phyloP scores from a whole-genome alignment of 345 rosid genomes.

The Gossypium arboreum region DNA sequence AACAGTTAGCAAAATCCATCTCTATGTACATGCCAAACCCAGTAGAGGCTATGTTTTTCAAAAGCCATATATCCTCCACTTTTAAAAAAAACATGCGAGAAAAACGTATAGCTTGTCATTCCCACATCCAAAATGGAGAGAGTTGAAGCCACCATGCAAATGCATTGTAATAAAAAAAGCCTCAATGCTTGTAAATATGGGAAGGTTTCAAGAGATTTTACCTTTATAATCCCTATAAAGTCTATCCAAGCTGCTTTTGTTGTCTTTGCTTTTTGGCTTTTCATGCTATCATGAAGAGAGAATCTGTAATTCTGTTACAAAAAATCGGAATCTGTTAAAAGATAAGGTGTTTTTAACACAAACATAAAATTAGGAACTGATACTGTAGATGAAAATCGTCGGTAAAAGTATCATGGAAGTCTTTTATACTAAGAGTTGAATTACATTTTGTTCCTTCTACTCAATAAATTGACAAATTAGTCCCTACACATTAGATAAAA shows the following conservation, averaged over 20 bases:
- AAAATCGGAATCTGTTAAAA: slow-evolving; percentile 15
- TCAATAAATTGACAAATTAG: too few species aligned
- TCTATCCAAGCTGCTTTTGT: slow-evolving; percentile 21
- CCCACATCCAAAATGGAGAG: slow-evolving; percentile 12
- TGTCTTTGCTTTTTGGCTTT: slow-evolving; percentile 8
- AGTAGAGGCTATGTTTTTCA: slow-evolving; percentile 13
- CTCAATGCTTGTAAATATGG: slow-evolving; percentile 6
- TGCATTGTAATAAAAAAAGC: background rate
- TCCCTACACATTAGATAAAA: too few species aligned
- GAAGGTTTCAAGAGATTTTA: background rate
- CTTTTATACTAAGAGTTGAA: too few species aligned
- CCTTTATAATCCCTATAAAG: background rate
- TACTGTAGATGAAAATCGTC: slow-evolving; percentile 10
- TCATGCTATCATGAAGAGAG: slow-evolving; percentile 9
- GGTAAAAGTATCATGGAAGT: too few species aligned
- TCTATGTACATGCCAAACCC: slow-evolving; percentile 36
- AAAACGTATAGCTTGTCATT: slow-evolving; percentile 7
- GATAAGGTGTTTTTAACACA: background rate
- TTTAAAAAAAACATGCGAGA: slow-evolving; percentile 18
- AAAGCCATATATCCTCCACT: slow-evolving; percentile 23
- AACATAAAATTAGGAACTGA: slow-evolving; percentile 15
- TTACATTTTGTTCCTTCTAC: too few species aligned
- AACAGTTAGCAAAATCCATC: slow-evolving; percentile 21
- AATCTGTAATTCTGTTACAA: background rate
- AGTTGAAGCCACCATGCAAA: slow-evolving; percentile 7